Percentiles rank a stretch among this genome's conserved stretches.
These are phyloP conservation scores for Musa schizocarpa DNA, from an alignment of 176 grass and related monocot genomes.

Conservation along the genomic window DNA sequence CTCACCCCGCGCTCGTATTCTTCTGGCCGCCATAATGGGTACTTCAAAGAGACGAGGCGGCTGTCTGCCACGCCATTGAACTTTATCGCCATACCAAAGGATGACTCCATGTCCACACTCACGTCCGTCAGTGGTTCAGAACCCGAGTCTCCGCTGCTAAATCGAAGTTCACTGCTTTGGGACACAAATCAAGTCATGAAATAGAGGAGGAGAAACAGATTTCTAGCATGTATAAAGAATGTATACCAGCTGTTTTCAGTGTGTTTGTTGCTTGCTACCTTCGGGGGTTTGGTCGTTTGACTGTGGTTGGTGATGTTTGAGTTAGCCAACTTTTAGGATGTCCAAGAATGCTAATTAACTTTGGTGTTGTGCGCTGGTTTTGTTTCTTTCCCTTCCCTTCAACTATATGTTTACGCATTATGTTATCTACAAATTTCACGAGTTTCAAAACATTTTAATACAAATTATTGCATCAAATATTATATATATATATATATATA, in stretches of 20 bases:
- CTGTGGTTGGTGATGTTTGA: background rate
- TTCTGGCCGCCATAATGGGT: constrained; percentile 48
- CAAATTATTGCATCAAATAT: too few relatives aligned
- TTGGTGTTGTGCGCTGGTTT: background rate
- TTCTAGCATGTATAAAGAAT: background rate
- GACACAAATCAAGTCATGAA: too few relatives aligned
- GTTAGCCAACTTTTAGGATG: background rate
- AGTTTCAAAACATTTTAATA: too few relatives aligned
- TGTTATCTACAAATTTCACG: too few relatives aligned
- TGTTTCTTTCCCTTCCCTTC: background rate
- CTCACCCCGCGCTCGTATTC: constrained; percentile 77
- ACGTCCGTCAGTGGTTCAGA: constrained; percentile 96
- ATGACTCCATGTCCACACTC: constrained; percentile 84
- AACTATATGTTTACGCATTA: background rate
- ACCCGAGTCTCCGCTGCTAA: constrained; percentile 53
- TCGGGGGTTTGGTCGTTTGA: background rate
- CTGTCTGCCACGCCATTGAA: constrained; percentile 57
- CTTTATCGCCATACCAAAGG: constrained; percentile 42
- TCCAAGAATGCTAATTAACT: background rate
- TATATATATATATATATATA: too few relatives aligned
- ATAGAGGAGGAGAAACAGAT: background rate
- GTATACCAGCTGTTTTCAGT: background rate
- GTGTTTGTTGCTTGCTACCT: background rate
- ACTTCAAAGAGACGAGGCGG: constrained; percentile 53
- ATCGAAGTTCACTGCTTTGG: background rate